Conservation (phyloP, 306 rosid species). For the Begonia loranthoides region DNA sequence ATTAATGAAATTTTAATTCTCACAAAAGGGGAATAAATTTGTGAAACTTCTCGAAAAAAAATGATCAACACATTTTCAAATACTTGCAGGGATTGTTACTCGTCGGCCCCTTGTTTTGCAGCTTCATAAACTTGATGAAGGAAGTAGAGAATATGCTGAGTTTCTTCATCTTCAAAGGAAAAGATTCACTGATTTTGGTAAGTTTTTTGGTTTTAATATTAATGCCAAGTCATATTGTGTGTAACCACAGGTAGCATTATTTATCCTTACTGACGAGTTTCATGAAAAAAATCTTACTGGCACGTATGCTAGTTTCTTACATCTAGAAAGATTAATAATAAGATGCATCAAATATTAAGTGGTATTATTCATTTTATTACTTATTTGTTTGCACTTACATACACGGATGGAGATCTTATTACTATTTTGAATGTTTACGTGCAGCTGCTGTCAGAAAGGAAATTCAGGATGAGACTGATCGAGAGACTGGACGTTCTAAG, state of each 20-base stretch:
- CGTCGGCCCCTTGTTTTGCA: constrained; percentile 87
- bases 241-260: too few relatives aligned
- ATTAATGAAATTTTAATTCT: constrained; percentile 1
- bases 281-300: too few relatives aligned
- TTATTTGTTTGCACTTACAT: too few relatives aligned
- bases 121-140: constrained; percentile 68
- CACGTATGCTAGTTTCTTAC: too few relatives aligned
- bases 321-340: too few relatives aligned
- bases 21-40: neutral
- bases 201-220: constrained; percentile 6
- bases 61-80: neutral
- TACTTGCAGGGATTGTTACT: constrained; percentile 74
- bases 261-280: too few relatives aligned
- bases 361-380: too few relatives aligned
- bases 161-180: constrained; percentile 80
- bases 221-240: too few relatives aligned
- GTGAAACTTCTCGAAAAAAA: neutral
- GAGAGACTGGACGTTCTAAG: constrained; percentile 85
- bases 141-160: constrained; percentile 85
- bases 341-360: too few relatives aligned
- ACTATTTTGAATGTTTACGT: neutral
- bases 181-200: constrained; percentile 70
- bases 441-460: constrained; percentile 93
- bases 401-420: too few relatives aligned
- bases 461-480: constrained; percentile 87